Evolutionary conservation across 1,284 basidiomycete species (phyloP).

Genomic region (Pseudozyma tsukubaensis): DNA sequence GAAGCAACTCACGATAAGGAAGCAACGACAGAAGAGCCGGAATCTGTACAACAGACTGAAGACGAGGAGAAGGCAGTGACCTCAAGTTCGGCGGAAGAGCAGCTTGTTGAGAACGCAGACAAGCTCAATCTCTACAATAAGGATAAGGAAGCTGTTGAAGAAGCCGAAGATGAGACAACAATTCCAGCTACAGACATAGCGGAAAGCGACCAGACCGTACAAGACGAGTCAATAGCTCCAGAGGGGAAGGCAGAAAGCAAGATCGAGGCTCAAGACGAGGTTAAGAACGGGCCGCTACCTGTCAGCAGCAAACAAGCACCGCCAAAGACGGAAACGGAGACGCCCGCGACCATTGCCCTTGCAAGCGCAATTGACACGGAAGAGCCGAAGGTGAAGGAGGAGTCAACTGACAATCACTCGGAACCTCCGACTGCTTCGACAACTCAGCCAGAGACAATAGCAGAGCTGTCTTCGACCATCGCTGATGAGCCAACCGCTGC

Average conservation of each 20-base stretch:
- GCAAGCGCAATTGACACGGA: background rate
- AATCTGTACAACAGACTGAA: background rate
- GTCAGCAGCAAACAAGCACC: background rate
- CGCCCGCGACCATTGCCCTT: no score
- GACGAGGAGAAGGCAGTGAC: background rate
- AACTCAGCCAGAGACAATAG: background rate
- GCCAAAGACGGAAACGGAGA: background rate
- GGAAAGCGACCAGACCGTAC: background rate
- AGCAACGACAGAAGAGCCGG: no score
- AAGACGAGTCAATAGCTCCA: background rate
- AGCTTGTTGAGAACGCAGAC: conserved; percentile 9
- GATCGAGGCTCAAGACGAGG: background rate
- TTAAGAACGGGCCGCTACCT: background rate
- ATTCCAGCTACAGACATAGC: background rate
- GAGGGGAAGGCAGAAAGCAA: background rate
- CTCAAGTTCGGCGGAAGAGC: background rate
- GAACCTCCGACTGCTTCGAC: background rate
- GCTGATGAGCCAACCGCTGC: background rate
- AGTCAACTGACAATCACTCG: background rate
- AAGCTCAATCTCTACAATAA: conserved; percentile 14
- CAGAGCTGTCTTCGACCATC: background rate
- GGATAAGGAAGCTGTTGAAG: background rate
- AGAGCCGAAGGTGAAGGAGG: background rate
- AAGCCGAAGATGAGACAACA: background rate
- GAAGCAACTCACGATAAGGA: no score